Evolutionary conservation across 192 early-diverging fungal species (phyloP), one percentile per base, ranked within the genome.

Genomic region (Backusella macrospora): DNA sequence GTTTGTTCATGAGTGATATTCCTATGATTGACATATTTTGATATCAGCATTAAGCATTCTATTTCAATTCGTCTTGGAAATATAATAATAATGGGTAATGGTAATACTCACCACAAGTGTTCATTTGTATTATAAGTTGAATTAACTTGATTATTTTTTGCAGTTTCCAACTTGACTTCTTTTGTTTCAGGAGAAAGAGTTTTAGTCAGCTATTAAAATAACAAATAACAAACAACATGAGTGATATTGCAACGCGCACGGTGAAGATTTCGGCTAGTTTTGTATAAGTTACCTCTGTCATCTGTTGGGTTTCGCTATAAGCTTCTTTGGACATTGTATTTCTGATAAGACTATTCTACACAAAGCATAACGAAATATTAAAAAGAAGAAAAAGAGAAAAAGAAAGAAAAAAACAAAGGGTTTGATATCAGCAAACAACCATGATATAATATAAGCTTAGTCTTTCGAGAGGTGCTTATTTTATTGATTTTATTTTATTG

Each of bases 1-100:
- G 64, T 64, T 62, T 74, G 73, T 29, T 40, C 42, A 39, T 43
- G 64, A 6, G 73, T 74, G 34, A 74, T 74, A 21, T 47, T 46
- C 67, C 67, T 68, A 8, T 68, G 1, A 34, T 34, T 34, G 29
- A 34, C 2, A 34, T 34, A 34, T 34, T 34, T 34, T 34, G 29
- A 1, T 34, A 34, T 34, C 29, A 34, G 2, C 43, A 10, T n/a
- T 3, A 14, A 44, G 6, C 14, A 40, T 65, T 9, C 16, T 4
- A 26, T 18, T 37, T 46, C 13, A 23, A 45, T 34, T 34, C 29
- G 29, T 34, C 29, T 34, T 34, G 29, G 29, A 34, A 34, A 21
- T 14, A 7, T 59, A 59, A 14, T 5, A 26, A 65, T 37, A 67
- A 37, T 8, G 65, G 43, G 38, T 21, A 34, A 34, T 34, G 2